These are phyloP conservation scores for Rhododendron simsii DNA, from an alignment of 148 eudicot species.

Conservation along the genomic window DNA sequence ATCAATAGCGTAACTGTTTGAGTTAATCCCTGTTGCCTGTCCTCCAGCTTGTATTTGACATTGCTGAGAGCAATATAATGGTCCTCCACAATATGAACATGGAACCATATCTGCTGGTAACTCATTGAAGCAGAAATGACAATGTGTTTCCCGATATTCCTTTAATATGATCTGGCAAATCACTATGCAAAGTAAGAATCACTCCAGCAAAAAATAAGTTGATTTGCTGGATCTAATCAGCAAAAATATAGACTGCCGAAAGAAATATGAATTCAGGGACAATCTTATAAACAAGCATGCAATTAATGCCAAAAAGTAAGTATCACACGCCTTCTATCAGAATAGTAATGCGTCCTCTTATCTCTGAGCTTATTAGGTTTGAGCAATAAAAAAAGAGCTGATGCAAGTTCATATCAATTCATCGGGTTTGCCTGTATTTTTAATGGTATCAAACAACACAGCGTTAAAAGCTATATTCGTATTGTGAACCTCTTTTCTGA, in stretches of 20 bases:
- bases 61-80: conserved; percentile 69
- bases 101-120: conserved; percentile 73
- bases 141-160: conserved; percentile 79
- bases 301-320: not conserved
- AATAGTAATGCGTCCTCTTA: not conserved
- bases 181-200: conserved; percentile 17
- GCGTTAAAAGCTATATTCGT: not conserved
- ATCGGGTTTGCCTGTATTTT: not conserved
- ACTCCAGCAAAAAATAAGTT: not conserved
- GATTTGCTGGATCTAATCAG: not conserved
- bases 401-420: not conserved
- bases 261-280: not conserved
- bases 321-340: not conserved
- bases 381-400: not conserved
- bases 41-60: conserved; percentile 78
- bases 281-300: not conserved
- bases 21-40: conserved; percentile 15
- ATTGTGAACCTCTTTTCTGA: not conserved
- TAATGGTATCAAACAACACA: not conserved
- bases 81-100: conserved; percentile 70
- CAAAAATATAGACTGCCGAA: not conserved
- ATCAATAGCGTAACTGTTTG: conserved; percentile 12
- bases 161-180: conserved; percentile 72
- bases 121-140: conserved; percentile 86
- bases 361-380: not conserved